Percentiles rank a stretch among this genome's conserved stretches.
Evolutionary conservation across 129 eudicot genomes (phyloP).

Genomic region (Apium graveolens): DNA sequence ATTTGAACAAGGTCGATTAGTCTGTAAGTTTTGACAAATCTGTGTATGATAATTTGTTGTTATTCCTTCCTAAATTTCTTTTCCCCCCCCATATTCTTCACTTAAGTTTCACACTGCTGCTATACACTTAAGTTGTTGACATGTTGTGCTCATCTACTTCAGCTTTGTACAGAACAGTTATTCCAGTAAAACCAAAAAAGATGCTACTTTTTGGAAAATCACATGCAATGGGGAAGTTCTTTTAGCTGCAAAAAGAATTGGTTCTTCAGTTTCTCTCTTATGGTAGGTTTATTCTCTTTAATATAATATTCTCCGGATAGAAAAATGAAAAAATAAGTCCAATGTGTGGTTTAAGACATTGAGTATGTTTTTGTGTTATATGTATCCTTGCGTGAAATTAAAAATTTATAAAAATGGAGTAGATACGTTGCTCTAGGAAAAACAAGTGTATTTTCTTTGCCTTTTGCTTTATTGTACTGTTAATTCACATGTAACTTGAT

Average conservation of each 20-base stretch:
- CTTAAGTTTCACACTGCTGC: neutral
- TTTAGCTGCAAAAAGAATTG: neutral
- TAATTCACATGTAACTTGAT: neutral
- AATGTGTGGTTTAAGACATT: neutral
- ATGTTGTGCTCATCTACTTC: neutral
- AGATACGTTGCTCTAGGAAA: constrained; percentile 1
- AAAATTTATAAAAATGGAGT: neutral
- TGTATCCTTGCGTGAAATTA: neutral
- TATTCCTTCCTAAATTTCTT: neutral
- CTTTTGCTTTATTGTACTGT: constrained; percentile 2
- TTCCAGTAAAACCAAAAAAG: neutral
- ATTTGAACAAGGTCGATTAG: neutral
- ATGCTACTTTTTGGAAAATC: neutral
- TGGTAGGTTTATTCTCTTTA: constrained; percentile 1
- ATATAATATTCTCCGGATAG: neutral
- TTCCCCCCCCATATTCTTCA: too few relatives aligned
- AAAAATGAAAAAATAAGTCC: neutral
- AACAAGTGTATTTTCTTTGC: neutral
- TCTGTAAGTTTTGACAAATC: neutral
- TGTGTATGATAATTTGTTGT: neutral
- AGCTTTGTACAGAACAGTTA: neutral
- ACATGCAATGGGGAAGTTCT: neutral
- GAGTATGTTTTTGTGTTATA: neutral
- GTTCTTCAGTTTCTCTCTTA: neutral
- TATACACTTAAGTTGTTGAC: neutral